Evolutionary conservation across 371 early-diverging fungal genomes (phyloP).

Genomic region (Mortierella sp.): DNA sequence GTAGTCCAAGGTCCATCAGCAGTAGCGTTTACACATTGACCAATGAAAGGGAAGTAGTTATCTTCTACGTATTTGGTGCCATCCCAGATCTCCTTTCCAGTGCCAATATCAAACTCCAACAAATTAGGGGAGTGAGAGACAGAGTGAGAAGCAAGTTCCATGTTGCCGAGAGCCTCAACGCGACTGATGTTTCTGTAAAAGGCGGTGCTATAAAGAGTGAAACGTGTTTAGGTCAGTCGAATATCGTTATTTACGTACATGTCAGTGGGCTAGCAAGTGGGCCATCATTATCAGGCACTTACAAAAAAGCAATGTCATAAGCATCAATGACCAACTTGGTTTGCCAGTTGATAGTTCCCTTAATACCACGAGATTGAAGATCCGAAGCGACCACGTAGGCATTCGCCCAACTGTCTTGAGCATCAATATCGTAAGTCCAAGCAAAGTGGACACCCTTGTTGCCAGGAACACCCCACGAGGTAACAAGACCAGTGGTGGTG

Average conservation of each 20-base stretch:
- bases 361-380: not conserved
- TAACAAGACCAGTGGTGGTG: constrained; percentile 25
- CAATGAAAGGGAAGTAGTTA: constrained; percentile 43
- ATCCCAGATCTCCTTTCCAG: constrained; percentile 20
- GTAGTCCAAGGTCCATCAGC: constrained; percentile 14
- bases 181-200: constrained; percentile 33
- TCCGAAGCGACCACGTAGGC: constrained; percentile 15
- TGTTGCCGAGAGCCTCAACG: constrained; percentile 39
- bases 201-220: constrained; percentile 2
- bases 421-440: constrained; percentile 44
- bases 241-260: too few species aligned
- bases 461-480: constrained; percentile 34
- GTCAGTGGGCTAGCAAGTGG: too few species aligned
- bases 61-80: constrained; percentile 6
- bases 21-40: constrained; percentile 20
- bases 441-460: constrained; percentile 39
- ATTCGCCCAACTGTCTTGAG: constrained; percentile 24
- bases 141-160: constrained; percentile 42
- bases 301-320: constrained; percentile 31
- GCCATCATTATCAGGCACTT: too few species aligned
- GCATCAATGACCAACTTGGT: constrained; percentile 31
- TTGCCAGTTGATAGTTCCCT: constrained; percentile 15
- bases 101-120: constrained; percentile 28
- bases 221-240: too few species aligned
- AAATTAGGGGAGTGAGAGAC: constrained; percentile 35